Evolutionary conservation across 441 rosid species (phyloP).

Genomic region (Gossypium schwendimanii): DNA sequence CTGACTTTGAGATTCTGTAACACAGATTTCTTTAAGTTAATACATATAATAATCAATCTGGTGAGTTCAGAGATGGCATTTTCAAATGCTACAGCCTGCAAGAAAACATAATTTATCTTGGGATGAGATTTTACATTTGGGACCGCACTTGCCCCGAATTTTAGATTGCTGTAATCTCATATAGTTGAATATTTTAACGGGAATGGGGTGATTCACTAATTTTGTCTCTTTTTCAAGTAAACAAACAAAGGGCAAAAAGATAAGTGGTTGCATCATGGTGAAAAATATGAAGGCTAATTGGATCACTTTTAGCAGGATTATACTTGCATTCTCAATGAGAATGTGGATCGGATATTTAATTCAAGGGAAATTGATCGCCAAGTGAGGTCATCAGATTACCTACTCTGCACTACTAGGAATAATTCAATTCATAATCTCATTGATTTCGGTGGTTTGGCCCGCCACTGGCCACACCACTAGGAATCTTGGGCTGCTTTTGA

Average conservation of each 20-base stretch:
- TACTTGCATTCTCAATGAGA: too few relatives aligned
- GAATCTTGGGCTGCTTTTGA: background rate
- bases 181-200: background rate
- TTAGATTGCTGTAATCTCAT: background rate
- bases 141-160: background rate
- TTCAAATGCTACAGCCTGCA: background rate
- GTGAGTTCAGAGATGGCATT: background rate
- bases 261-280: background rate
- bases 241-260: background rate
- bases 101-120: background rate
- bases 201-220: background rate
- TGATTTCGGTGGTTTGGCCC: background rate
- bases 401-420: background rate
- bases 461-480: background rate
- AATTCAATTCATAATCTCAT: background rate
- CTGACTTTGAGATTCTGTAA: background rate
- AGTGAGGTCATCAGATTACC: background rate
- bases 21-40: background rate
- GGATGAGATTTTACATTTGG: background rate
- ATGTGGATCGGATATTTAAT: too few relatives aligned
- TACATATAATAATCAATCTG: background rate
- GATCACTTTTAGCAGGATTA: background rate
- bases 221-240: background rate
- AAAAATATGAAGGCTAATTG: background rate
- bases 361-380: background rate